Conservation (phyloP, 164 flowering plant genomes). For the Magnolia officinalis region DNA sequence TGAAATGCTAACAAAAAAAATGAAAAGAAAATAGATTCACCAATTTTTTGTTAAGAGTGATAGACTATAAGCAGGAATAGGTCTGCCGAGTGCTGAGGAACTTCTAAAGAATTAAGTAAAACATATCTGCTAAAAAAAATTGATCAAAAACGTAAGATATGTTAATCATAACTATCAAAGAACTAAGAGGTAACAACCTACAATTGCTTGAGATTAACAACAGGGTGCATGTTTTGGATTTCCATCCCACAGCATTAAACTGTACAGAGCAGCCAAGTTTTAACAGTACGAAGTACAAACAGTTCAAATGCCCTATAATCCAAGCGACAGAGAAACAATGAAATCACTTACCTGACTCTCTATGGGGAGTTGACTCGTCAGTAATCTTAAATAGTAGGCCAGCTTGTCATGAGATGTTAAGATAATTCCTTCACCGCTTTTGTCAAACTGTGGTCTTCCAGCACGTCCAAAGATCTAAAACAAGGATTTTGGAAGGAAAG, state of each 20-base stretch:
- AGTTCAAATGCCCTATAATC: background rate
- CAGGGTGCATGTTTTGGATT: background rate
- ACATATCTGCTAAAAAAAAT: no score
- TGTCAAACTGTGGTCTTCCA: slow-evolving; percentile 99
- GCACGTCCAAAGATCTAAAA: slow-evolving; percentile 97
- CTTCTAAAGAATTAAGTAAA: no score
- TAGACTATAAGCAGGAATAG: no score
- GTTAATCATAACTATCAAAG: background rate
- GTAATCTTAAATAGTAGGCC: slow-evolving; percentile 77
- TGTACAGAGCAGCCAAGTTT: background rate
- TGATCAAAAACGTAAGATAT: no score
- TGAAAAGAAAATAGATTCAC: no score
- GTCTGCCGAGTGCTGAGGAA: no score
- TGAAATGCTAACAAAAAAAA: no score
- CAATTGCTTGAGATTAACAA: background rate
- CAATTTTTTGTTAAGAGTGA: no score
- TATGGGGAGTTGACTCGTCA: slow-evolving; percentile 96
- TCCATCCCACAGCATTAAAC: background rate
- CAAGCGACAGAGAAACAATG: background rate
- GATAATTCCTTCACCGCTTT: slow-evolving; percentile 98
- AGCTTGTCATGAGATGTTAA: slow-evolving; percentile 94
- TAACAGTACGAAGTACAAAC: background rate
- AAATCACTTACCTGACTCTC: slow-evolving; percentile 83
- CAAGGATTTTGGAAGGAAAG: background rate
- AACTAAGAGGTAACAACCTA: background rate